Evolutionary conservation across 495 filamentous ascomycete genomes (phyloP), one percentile per base, ranked within the genome.

Genomic region (Tuber microsphaerosporum): DNA sequence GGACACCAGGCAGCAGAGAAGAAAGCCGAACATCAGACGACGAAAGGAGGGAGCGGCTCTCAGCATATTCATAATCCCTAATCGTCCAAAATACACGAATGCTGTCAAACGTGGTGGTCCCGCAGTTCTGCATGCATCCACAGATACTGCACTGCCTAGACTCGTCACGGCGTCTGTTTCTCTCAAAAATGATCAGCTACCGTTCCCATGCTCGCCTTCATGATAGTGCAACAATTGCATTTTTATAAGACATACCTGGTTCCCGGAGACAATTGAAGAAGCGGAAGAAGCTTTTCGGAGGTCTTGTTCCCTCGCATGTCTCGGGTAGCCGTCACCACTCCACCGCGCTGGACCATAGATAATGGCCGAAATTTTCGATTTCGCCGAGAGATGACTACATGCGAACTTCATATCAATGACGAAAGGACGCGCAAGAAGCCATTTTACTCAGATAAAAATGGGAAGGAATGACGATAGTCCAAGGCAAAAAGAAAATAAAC

Each of bases 1-100:
- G n/a, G 51, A n/a, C 14, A 61, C 20, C n/a, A 31, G 51, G 22
- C n/a, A 56, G 51, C 51, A 56, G 45, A 56, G 43, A 70, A 61
- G 44, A 34, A 51, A 73, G 37, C 69, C 70, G 71, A 72, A 79
- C 73, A 79, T 79, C 76, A 75, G 77, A 75, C 70, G 76, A 46
- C 72, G 72, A 70, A 72, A 75, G 65, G 45, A 70, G 65, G 41
- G 71, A 43, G 20, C 45, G 73, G 72, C 51, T 65, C 42, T 46
- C 76, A 79, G 68, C 46, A 75, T 71, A 75, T 39, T 61, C 26
- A 31, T 61, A 31, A 61, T 61, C n/a, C 51, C n/a, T 31, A 5
- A 31, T 61, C 51, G 14, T 16, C 51, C 51, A 61, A 31, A 61
- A 61, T 61, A 61, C 26, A 31, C n/a, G 51, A 61, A 61, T 61